Base-by-base conservation (phyloP, 345 rosid species). In the Salix purpurea region DNA sequence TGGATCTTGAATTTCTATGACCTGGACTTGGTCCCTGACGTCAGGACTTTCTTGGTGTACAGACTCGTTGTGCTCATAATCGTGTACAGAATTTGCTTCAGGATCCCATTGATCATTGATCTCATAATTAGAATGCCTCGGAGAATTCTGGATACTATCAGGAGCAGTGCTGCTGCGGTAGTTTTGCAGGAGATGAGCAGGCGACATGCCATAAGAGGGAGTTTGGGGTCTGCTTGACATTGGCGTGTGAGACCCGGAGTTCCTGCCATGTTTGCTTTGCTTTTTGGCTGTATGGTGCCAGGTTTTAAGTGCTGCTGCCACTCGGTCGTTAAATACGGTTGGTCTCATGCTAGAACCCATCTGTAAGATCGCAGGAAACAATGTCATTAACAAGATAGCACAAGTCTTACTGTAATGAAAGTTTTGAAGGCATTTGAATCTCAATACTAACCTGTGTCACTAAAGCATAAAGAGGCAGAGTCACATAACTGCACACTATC, bases 381-480 rank as follows among this genome's bases (percentile, higher is more conserved):
- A 16, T 32, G 48, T 34, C 78, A 36, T 66, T 75, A 18, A 16
- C 46, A n/a, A 9, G 30, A 18, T 50, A 28, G 6, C 44, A 40
- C 0, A 10, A 39, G 30, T 28, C 37, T 30, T 65, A 0, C 30
- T 7, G 52, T 30, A 23, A 69, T 69, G 32, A 6, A 26, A 21
- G 18, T 24, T 5, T 66, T 24, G 0, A n/a, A 8, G 23, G 46
- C 69, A 30, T 30, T 30, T 66, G 16, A 34, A 8, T 36, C 44
- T 73, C 16, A 50, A 19, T 74, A 6, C 72, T 85, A 74, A 94
- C 98, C 92, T 94, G 99, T 15, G 98, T 96, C 65, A 96, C 99
- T 36, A 96, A 79, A 46, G 99, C 99, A 77, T 96, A 93, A n/a
- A 96, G 92, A 69, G 99, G 98, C 75, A 96, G 89, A n/a, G 97